Base-by-base conservation (phyloP, 2,329 filamentous ascomycete genomes). In the Huntiella bhutanensis region DNA sequence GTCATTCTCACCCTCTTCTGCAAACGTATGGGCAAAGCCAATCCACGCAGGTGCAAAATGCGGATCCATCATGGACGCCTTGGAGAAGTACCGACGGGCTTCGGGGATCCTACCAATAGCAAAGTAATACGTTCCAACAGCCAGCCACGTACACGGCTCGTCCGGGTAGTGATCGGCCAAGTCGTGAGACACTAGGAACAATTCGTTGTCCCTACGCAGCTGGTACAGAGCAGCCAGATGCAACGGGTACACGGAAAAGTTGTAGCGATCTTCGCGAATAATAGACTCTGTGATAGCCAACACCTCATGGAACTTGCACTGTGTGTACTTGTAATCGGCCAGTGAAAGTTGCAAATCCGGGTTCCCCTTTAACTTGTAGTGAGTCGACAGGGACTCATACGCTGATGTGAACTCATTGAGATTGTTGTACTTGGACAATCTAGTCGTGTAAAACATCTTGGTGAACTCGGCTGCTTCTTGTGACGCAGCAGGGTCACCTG, bases 11-110 rank as follows among this genome's bases (percentile, higher is more conserved):
- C 91, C 91, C 60, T 98, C 91, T 8, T 86, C 87, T 1, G 91
- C 91, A 59, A 98, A 98, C 0, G 91, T 98, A 60, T 98, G 92
- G 1, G 91, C 91, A 58, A 98, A 98, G 1, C 92, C 91, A 53
- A 98, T 96, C 91, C 91, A 98, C 3, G 91, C 91, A 1, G 91
- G 84, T 0, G 88, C 88, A 55, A 94, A 98, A 63, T 96, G 88
- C 5, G 88, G 83, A 57, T 98, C 87, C 79, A 98, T 88, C 68
- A 96, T 82, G 53, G 84, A 93, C 4, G 92, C 83, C 63, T 98
- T 98, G 56, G 84, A 93, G 61, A 98, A 98, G 66, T 91, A 98
- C 35, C 88, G 77, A 8, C 91, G 77, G 7, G 92, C 87, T 62
- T 98, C 91, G 3, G 91, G 82, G 49, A 98, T 85, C 56, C 86